Evolutionary conservation across 805 yeast species (phyloP).

Genomic region (Barnettozyma botsteinii): DNA sequence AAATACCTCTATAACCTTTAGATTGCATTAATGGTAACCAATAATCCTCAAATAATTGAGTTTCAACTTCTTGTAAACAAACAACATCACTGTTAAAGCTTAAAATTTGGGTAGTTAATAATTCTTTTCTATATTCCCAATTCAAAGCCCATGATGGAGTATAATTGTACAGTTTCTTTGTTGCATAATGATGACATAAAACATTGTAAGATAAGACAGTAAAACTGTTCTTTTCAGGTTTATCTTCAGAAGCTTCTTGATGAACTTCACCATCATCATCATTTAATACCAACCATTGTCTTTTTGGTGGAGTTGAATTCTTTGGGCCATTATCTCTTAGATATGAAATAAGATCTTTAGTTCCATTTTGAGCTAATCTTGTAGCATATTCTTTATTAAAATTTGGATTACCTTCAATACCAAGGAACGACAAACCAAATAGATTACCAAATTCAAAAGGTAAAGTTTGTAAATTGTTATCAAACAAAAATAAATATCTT

Average conservation of each 20-base stretch:
- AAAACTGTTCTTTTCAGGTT: conserved; percentile 41
- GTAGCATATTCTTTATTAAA: conserved; percentile 59
- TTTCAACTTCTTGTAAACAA: conserved; percentile 95
- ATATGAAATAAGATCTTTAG: conserved; percentile 73
- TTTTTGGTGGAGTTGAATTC: conserved; percentile 57
- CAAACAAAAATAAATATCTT: conserved; percentile 80
- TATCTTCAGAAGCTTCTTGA: conserved; percentile 22
- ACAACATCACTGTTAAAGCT: conserved; percentile 66
- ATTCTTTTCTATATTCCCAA: conserved; percentile 85
- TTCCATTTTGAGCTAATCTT: conserved; percentile 73
- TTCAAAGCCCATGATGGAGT: conserved; percentile 97
- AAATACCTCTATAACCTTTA: conserved; percentile 74
- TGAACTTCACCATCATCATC: conserved; percentile 62
- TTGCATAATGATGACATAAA: conserved; percentile 92
- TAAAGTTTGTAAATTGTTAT: conserved; percentile 67
- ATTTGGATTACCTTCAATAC: conserved; percentile 84
- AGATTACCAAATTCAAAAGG: conserved; percentile 86
- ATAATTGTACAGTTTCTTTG: conserved; percentile 84
- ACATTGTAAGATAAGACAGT: conserved; percentile 86
- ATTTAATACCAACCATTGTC: conserved; percentile 78
- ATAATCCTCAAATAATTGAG: conserved; percentile 75
- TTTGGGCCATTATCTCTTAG: conserved; percentile 80
- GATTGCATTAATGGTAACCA: conserved; percentile 73
- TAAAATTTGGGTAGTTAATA: conserved; percentile 66
- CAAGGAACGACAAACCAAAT: conserved; percentile 78